Conservation (phyloP, 2,329 filamentous ascomycete species). For the Xylariaceae sp. region DNA sequence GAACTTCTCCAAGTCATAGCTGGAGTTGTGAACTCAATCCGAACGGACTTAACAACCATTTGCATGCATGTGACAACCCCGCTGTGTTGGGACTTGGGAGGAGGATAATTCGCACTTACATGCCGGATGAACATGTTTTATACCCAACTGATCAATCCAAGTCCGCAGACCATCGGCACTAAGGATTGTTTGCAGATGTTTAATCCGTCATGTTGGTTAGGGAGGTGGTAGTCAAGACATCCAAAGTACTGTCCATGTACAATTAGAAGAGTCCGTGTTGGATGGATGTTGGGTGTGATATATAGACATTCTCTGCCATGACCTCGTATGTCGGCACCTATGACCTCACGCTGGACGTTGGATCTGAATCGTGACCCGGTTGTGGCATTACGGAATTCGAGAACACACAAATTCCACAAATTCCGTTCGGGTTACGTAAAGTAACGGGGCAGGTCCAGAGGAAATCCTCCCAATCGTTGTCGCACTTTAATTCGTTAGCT, state of each 20-base stretch:
- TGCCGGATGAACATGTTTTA: no score
- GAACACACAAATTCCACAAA: not conserved
- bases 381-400: not conserved
- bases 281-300: not conserved
- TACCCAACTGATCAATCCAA: not conserved
- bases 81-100: not conserved
- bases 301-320: not conserved
- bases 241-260: not conserved
- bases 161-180: not conserved
- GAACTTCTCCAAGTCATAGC: not conserved
- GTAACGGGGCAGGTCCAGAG: not conserved
- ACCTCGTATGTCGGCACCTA: not conserved
- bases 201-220: not conserved
- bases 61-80: constrained; percentile 3
- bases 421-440: not conserved
- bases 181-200: not conserved
- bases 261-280: no score
- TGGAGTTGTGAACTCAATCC: not conserved
- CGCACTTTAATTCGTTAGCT: no score
- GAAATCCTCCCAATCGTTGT: no score
- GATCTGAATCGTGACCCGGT: not conserved
- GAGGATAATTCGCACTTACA: not conserved
- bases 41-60: not conserved
- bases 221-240: not conserved
- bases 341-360: not conserved